Conservation (phyloP, 1,139 yeast species). For the Kodamaea arcana region DNA sequence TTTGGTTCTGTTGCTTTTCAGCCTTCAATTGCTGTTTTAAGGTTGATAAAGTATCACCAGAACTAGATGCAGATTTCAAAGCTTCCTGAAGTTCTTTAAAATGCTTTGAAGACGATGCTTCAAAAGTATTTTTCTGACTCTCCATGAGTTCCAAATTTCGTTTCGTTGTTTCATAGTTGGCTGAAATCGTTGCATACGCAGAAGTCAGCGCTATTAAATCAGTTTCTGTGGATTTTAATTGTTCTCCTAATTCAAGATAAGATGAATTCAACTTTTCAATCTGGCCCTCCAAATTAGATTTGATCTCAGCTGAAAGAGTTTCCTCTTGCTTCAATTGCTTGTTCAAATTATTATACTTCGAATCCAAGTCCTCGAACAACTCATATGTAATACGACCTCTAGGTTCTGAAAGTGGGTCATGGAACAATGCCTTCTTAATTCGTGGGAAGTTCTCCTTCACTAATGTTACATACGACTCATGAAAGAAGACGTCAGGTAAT, state of each 20-base stretch:
- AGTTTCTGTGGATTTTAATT: conserved; percentile 31
- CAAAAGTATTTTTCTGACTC: conserved; percentile 15
- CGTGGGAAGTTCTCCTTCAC: conserved; percentile 69
- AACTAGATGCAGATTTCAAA: conserved; percentile 18
- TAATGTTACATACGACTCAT: conserved; percentile 56
- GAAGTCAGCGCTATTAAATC: conserved; percentile 27
- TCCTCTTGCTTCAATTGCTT: conserved; percentile 24
- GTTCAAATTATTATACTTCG: conserved; percentile 26
- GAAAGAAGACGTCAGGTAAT: conserved; percentile 77
- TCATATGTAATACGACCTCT: conserved; percentile 63
- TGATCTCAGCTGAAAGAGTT: conserved; percentile 21
- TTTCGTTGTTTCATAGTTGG: conserved; percentile 7
- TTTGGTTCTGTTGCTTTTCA: conserved; percentile 48
- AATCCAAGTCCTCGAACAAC: conserved; percentile 60
- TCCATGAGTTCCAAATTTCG: conserved; percentile 10
- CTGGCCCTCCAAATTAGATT: conserved; percentile 20
- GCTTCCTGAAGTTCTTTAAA: conserved; percentile 29
- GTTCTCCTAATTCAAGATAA: conserved; percentile 25
- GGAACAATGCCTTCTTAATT: conserved; percentile 65
- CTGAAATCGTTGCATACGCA: conserved; percentile 6
- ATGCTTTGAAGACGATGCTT: conserved; percentile 24
- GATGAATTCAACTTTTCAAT: conserved; percentile 24
- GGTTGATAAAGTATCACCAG: conserved; percentile 19
- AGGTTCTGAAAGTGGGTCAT: conserved; percentile 73
- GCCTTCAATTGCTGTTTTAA: conserved; percentile 26